Base-by-base conservation (phyloP, 257 asterid genomes). In the Anisodus tanguticus region DNA sequence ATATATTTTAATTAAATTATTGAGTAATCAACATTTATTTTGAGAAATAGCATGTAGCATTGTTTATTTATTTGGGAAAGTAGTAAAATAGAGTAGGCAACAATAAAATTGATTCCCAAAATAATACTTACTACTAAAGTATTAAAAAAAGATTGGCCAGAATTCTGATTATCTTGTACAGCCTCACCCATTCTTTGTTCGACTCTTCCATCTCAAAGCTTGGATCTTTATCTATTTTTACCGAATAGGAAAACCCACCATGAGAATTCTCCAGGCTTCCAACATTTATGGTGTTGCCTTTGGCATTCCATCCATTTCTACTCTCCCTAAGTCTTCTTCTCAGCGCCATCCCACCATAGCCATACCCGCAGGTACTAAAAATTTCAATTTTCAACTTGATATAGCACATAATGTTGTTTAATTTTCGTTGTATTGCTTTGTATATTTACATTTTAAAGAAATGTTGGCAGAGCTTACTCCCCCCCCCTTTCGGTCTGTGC, bases 181-280 rank as follows among this genome's bases (percentile, higher is more conserved):
- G 63, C 81, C 64, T 77, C 49, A 77, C 7, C 13, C 31, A 26
- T 5, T 7, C 63, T 76, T 22, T 22, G 26, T 22, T 22, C 26
- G 2, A 31, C 35, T 31, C 35, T 26, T 53, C 37, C 39, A 19
- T n/a, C 9, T 71, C 3, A 47, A 72, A 47, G 60, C 9, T 47
- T 26, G 26, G 62, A 49, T 76, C 63, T 74, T 26, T 51, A 22
- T 76, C 62, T 7, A 62, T 7, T n/a, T 51, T 49, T 51, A 51
- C 45, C 0, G 1, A 76, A 49, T 39, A 71, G 31, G 35, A 71
- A 41, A 70, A 45, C 17, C 57, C 37, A n/a, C 9, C 41, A 77
- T 77, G 81, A 77, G 31, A 53, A 16, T 77, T 53, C 81, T 77
- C 26, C 64, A 53, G 62, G 26, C 81, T 51, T 77, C 47, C 64